These are phyloP conservation scores for Knufia petricola DNA, from an alignment of 2,329 filamentous ascomycete species.

Conservation along the genomic window DNA sequence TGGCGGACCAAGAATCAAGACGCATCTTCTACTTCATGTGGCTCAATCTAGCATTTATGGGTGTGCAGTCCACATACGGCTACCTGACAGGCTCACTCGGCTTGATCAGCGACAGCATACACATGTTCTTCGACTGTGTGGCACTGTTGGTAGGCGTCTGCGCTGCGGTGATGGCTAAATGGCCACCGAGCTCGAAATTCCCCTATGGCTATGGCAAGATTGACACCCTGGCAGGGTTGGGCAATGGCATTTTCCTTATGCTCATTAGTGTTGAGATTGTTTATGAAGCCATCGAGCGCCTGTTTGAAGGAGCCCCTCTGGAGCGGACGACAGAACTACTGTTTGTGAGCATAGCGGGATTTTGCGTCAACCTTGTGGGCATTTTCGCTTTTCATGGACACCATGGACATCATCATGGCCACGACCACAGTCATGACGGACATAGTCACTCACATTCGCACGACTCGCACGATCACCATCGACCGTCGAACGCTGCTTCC, in stretches of 20 bases:
- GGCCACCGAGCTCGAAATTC: slow-evolving; percentile 79
- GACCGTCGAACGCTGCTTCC: slow-evolving; percentile 14
- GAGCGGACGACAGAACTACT: slow-evolving; percentile 78
- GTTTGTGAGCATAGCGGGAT: slow-evolving; percentile 73
- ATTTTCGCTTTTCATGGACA: slow-evolving; percentile 74
- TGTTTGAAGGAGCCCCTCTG: slow-evolving; percentile 74
- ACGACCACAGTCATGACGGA: slow-evolving; percentile 49
- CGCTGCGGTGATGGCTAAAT: slow-evolving; percentile 91
- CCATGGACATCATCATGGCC: slow-evolving; percentile 45
- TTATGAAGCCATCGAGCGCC: slow-evolving; percentile 81
- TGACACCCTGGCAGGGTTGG: slow-evolving; percentile 90
- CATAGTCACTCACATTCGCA: slow-evolving; percentile 40
- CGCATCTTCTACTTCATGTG: slow-evolving; percentile 96
- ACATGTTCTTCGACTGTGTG: slow-evolving; percentile 98
- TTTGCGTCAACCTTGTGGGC: slow-evolving; percentile 84
- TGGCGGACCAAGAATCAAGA: slow-evolving; percentile 84
- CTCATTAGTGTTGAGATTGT: slow-evolving; percentile 95
- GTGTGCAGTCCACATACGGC: slow-evolving; percentile 87
- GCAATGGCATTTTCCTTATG: slow-evolving; percentile 91
- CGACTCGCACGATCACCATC: slow-evolving; percentile 23
- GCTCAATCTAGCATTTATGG: slow-evolving; percentile 94
- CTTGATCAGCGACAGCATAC: slow-evolving; percentile 92
- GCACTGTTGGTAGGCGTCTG: slow-evolving; percentile 82
- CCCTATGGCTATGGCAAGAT: slow-evolving; percentile 96
- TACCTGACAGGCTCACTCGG: slow-evolving; percentile 88